Evolutionary conservation across 2,329 filamentous ascomycete species (phyloP).

Genomic region (Fusarium equiseti): DNA sequence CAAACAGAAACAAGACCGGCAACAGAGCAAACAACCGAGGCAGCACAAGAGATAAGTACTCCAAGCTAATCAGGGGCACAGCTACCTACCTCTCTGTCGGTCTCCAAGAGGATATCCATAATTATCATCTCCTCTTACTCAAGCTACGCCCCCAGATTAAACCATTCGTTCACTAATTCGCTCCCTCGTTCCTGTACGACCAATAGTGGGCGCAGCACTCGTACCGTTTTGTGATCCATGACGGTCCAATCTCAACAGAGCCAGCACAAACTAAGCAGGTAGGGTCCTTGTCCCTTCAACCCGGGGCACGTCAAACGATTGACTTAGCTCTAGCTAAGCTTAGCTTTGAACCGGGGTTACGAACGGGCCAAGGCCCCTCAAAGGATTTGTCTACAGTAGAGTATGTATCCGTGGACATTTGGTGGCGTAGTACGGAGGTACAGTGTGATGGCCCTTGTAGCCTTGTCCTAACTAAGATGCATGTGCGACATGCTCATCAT

Average conservation of each 20-base stretch:
- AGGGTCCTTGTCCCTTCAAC: neutral
- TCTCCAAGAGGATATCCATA: neutral
- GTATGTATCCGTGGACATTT: neutral
- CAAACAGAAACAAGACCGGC: neutral
- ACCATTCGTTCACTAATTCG: neutral
- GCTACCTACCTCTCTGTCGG: neutral
- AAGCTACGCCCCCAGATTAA: constrained; percentile 1
- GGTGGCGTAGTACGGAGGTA: neutral
- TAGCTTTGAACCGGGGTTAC: neutral
- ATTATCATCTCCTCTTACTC: constrained; percentile 2
- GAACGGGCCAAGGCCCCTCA: constrained; percentile 7
- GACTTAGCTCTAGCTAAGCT: constrained; percentile 7
- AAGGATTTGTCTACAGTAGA: neutral
- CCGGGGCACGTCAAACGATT: constrained; percentile 13
- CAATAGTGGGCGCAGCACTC: neutral
- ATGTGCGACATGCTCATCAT: neutral
- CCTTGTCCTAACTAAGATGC: neutral
- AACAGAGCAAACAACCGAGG: neutral
- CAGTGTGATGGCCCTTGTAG: neutral
- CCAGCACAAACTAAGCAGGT: neutral
- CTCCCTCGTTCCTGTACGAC: neutral
- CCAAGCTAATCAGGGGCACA: constrained; percentile 1
- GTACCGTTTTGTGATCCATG: constrained; percentile 7
- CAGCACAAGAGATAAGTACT: constrained; percentile 16
- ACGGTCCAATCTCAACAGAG: neutral